Conservation (phyloP, 2,329 filamentous ascomycete genomes). For the Fusarium sp. region DNA sequence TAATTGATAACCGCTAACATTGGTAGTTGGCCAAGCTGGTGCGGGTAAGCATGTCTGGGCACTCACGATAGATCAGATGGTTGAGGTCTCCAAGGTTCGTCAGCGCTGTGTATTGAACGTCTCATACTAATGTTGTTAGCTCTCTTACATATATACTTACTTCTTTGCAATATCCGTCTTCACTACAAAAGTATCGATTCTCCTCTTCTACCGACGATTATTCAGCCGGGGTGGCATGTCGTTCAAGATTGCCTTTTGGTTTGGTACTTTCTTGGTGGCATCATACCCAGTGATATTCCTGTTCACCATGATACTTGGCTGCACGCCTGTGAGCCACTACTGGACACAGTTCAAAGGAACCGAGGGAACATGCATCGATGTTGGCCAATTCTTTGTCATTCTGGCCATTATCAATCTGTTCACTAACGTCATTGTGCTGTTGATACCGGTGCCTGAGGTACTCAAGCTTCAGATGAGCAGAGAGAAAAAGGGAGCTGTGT, state of each 20-base stretch:
- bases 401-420: slow-evolving; percentile 1
- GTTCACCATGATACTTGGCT: slow-evolving; percentile 5
- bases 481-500: slow-evolving; percentile 13
- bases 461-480: slow-evolving; percentile 9
- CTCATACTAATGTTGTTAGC: not conserved
- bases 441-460: slow-evolving; percentile 9
- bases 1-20: not conserved
- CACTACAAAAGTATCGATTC: slow-evolving; percentile 12
- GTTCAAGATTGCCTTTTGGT: slow-evolving; percentile 11
- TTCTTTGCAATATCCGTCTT: slow-evolving; percentile 13
- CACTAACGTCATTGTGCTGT: not conserved
- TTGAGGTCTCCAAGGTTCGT: slow-evolving; percentile 6
- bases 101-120: rapidly evolving
- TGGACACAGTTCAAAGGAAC: slow-evolving; percentile 13
- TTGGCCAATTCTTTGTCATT: slow-evolving; percentile 2
- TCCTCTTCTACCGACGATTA: slow-evolving; percentile 17
- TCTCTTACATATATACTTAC: slow-evolving; percentile 8
- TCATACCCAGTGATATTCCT: slow-evolving; percentile 8
- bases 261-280: not conserved
- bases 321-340: not conserved
- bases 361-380: slow-evolving; percentile 1
- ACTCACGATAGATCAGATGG: not conserved
- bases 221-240: not conserved
- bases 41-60: slow-evolving; percentile 19
- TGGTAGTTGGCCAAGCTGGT: not conserved